Evolutionary conservation across 2,329 filamentous ascomycete species (phyloP).

Genomic region (Capronia americana): DNA sequence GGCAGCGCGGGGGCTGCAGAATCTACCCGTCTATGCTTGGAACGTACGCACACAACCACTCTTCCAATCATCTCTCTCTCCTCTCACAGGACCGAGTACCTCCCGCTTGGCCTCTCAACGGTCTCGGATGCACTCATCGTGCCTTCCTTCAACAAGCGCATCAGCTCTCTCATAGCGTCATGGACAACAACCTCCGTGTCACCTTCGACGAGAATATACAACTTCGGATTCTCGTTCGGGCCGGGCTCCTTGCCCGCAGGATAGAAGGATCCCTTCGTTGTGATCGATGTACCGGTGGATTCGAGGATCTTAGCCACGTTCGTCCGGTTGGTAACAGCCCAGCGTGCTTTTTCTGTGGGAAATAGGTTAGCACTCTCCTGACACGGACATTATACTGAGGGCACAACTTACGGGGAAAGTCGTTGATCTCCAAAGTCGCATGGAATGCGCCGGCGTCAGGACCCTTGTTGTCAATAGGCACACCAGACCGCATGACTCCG

Average conservation of each 20-base stretch:
- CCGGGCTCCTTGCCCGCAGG: slow-evolving; percentile 78
- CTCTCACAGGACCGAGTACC: slow-evolving; percentile 80
- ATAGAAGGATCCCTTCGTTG: slow-evolving; percentile 94
- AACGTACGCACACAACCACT: background rate
- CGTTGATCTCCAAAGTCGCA: slow-evolving; percentile 97
- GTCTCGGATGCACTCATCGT: slow-evolving; percentile 87
- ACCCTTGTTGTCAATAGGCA: slow-evolving; percentile 97
- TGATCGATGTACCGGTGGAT: slow-evolving; percentile 92
- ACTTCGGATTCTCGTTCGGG: slow-evolving; percentile 79
- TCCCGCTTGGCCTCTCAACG: slow-evolving; percentile 78
- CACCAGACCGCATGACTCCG: slow-evolving; percentile 86
- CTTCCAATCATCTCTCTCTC: background rate
- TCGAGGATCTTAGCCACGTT: slow-evolving; percentile 99
- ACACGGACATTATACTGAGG: slow-evolving; percentile 4
- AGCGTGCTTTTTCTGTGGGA: slow-evolving; percentile 79
- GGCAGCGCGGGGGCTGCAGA: background rate
- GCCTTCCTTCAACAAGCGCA: slow-evolving; percentile 84
- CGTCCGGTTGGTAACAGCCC: slow-evolving; percentile 97
- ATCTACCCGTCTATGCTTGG: background rate
- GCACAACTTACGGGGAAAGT: slow-evolving; percentile 77
- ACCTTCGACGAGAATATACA: slow-evolving; percentile 97
- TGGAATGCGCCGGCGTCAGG: slow-evolving; percentile 97
- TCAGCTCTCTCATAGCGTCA: slow-evolving; percentile 87
- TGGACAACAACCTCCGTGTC: slow-evolving; percentile 93
- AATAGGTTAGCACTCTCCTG: slow-evolving; percentile 20